Conservation (phyloP, 768 basidiomycete genomes). For the Pleurotus tuoliensis region DNA sequence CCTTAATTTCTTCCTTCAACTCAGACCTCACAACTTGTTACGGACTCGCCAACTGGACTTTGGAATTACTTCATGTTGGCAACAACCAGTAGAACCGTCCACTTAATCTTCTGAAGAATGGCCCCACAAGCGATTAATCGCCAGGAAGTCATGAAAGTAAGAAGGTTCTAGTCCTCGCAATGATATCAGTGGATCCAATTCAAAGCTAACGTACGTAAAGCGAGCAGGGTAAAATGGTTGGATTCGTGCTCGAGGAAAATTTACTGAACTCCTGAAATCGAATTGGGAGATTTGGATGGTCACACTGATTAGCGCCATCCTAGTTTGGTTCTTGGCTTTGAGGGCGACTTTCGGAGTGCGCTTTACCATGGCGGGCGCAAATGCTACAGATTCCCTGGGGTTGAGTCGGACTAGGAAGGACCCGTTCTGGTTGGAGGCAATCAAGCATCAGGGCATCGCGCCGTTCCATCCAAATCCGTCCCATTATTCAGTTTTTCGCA, state of each 20-base stretch:
- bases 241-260: neutral
- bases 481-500: slow-evolving; percentile 69
- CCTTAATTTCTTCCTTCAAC: too few relatives aligned
- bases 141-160: too few relatives aligned
- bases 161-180: too few relatives aligned
- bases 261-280: too few relatives aligned
- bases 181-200: too few relatives aligned
- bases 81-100: too few relatives aligned
- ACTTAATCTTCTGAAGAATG: too few relatives aligned
- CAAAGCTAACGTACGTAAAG: neutral
- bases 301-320: neutral
- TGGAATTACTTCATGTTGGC: too few relatives aligned
- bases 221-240: neutral
- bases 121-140: too few relatives aligned
- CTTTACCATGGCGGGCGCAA: neutral
- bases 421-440: slow-evolving; percentile 67
- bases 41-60: too few relatives aligned
- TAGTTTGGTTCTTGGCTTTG: neutral
- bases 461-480: slow-evolving; percentile 55
- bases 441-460: slow-evolving; percentile 67
- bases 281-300: too few relatives aligned
- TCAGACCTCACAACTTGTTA: too few relatives aligned
- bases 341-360: neutral
- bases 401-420: slow-evolving; percentile 40
- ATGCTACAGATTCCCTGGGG: slow-evolving; percentile 5